Conservation (phyloP, 1,139 yeast genomes). For the Diutina mesorugosa region DNA sequence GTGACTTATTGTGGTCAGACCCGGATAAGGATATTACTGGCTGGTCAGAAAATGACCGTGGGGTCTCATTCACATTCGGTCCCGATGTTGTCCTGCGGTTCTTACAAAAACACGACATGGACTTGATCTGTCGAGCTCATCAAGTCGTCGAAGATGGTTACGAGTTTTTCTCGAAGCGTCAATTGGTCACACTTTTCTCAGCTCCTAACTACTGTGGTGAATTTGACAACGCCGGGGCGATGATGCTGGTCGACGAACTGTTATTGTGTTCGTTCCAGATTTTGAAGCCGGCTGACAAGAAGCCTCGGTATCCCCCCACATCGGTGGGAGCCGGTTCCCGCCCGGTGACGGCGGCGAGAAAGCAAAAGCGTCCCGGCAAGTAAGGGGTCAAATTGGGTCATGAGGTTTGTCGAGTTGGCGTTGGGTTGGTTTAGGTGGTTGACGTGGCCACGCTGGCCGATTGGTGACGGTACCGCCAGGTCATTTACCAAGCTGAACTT, state of each 20-base stretch:
- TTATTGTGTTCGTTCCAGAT: constrained; percentile 95
- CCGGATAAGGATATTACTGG: constrained; percentile 97
- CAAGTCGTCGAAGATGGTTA: constrained; percentile 95
- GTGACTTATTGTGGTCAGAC: constrained; percentile 96
- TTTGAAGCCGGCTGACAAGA: constrained; percentile 94
- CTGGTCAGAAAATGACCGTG: constrained; percentile 97
- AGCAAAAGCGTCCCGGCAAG: constrained; percentile 52
- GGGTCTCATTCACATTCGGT: constrained; percentile 94
- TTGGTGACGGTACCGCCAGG: background rate
- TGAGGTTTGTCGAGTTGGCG: background rate
- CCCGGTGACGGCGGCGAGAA: constrained; percentile 58
- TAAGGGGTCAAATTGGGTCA: constrained; percentile 10
- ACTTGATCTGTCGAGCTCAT: constrained; percentile 93
- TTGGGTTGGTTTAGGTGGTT: constrained; percentile 2
- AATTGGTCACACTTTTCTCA: constrained; percentile 1
- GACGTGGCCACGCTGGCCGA: constrained; percentile 3
- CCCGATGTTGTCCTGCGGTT: constrained; percentile 94
- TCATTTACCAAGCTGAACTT: background rate
- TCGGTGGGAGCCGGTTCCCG: constrained; percentile 39
- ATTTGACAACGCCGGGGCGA: constrained; percentile 3
- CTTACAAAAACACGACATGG: constrained; percentile 93
- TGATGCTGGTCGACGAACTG: constrained; percentile 17
- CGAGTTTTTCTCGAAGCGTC: constrained; percentile 2
- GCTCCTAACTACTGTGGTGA: constrained; percentile 3
- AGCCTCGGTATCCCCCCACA: constrained; percentile 52